These are phyloP conservation scores for Paraleonurus japonicus DNA, from an alignment of 257 asterid genomes.

Conservation along the genomic window DNA sequence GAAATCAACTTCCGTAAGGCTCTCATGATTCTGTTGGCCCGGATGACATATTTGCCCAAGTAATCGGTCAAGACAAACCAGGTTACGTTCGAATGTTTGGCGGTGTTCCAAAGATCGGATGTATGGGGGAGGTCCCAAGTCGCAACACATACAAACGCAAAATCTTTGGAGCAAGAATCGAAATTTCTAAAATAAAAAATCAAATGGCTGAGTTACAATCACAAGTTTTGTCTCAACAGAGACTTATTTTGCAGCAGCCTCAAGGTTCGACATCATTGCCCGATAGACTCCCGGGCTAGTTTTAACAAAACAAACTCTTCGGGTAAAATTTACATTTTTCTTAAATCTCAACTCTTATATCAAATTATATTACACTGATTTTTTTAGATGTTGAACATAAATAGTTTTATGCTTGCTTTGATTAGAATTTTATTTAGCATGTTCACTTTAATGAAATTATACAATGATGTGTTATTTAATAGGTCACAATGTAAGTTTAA, in stretches of 20 bases:
- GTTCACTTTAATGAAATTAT: too few species aligned
- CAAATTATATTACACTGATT: not conserved
- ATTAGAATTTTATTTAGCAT: too few species aligned
- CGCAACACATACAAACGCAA: not conserved
- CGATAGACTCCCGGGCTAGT: not conserved
- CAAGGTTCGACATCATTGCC: not conserved
- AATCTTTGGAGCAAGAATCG: not conserved
- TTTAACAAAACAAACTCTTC: not conserved
- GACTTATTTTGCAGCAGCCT: not conserved
- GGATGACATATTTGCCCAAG: not conserved
- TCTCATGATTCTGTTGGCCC: constrained; percentile 5
- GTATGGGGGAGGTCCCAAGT: constrained; percentile 9
- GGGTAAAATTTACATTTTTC: not conserved
- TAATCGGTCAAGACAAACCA: not conserved
- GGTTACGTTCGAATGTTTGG: constrained; percentile 2
- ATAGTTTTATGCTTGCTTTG: too few species aligned
- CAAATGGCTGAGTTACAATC: not conserved
- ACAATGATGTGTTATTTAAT: too few species aligned
- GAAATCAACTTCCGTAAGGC: not conserved
- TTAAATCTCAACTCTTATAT: not conserved
- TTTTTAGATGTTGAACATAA: not conserved
- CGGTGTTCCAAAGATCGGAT: not conserved
- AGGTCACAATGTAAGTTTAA: too few species aligned
- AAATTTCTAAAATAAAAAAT: not conserved
- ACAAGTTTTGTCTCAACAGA: not conserved